phyloP scores from a whole-genome alignment of 129 eudicot genomes.

The carrot (Daucus carota) region DNA sequence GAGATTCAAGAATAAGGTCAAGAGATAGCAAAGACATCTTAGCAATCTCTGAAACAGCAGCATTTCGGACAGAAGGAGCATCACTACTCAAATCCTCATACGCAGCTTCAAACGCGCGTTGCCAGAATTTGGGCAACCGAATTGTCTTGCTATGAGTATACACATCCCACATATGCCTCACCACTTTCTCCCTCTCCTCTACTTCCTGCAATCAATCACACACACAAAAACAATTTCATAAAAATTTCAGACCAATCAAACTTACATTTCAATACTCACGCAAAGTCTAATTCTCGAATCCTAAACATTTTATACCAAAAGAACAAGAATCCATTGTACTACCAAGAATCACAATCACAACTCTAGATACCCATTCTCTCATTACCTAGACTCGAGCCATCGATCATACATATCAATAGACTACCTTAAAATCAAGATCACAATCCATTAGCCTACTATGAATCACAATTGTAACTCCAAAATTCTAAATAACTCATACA shows the following conservation, averaged over 20 bases:
- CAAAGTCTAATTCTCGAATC: background rate
- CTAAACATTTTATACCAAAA: too few relatives aligned
- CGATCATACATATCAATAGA: background rate
- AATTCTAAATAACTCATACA: background rate
- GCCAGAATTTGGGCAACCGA: constrained; percentile 71
- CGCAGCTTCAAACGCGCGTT: constrained; percentile 75
- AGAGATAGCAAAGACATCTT: constrained; percentile 63
- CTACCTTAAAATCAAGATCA: background rate
- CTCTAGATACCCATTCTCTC: background rate
- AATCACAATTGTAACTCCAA: background rate
- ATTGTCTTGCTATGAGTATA: constrained; percentile 53
- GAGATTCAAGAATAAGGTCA: constrained; percentile 25
- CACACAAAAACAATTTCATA: background rate
- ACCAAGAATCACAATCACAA: background rate
- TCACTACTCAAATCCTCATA: constrained; percentile 68
- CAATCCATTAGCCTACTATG: background rate
- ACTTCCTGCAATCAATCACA: constrained; percentile 40
- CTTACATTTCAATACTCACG: background rate
- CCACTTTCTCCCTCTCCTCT: constrained; percentile 83
- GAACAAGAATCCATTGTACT: background rate
- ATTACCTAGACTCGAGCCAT: background rate
- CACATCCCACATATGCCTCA: constrained; percentile 74
- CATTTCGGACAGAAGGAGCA: constrained; percentile 28
- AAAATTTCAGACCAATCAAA: background rate
- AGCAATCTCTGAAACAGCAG: constrained; percentile 71